Conservation (phyloP, 2,329 filamentous ascomycete genomes). For the Cordyceps cicadae region DNA sequence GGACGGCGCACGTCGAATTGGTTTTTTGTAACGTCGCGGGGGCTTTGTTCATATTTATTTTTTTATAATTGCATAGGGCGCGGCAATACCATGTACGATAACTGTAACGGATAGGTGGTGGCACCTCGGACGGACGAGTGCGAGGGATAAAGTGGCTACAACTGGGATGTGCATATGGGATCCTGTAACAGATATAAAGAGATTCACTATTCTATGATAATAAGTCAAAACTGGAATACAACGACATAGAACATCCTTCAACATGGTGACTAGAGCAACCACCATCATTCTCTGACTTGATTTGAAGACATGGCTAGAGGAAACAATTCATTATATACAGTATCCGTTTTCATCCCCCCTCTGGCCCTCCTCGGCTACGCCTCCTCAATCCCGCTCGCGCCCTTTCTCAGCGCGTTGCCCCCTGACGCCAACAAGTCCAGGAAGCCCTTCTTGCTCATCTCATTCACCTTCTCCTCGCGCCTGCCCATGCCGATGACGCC, state of each 20-base stretch:
- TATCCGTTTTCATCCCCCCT: not conserved
- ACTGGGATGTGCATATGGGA: not conserved
- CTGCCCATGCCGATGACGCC: slow-evolving; percentile 71
- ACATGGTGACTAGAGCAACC: not conserved
- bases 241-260: not conserved
- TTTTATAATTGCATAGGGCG: slow-evolving; percentile 5
- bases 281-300: slow-evolving; percentile 10
- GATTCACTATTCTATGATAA: slow-evolving; percentile 7
- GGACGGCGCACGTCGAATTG: not conserved
- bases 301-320: slow-evolving; percentile 1
- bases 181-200: slow-evolving; percentile 3
- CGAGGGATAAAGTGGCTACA: not conserved
- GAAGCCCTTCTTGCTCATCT: slow-evolving; percentile 97
- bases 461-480: slow-evolving; percentile 79
- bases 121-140: not conserved
- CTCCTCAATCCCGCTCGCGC: slow-evolving; percentile 46
- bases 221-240: not conserved
- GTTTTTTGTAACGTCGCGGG: not conserved
- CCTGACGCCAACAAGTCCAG: slow-evolving; percentile 74
- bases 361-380: slow-evolving; percentile 29
- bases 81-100: slow-evolving; percentile 4
- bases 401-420: slow-evolving; percentile 51
- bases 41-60: not conserved
- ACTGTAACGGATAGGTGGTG: slow-evolving; percentile 2
- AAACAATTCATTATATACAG: slow-evolving; percentile 11